Base-by-base conservation (phyloP, 495 filamentous ascomycete genomes). In the Zalerion maritima region DNA sequence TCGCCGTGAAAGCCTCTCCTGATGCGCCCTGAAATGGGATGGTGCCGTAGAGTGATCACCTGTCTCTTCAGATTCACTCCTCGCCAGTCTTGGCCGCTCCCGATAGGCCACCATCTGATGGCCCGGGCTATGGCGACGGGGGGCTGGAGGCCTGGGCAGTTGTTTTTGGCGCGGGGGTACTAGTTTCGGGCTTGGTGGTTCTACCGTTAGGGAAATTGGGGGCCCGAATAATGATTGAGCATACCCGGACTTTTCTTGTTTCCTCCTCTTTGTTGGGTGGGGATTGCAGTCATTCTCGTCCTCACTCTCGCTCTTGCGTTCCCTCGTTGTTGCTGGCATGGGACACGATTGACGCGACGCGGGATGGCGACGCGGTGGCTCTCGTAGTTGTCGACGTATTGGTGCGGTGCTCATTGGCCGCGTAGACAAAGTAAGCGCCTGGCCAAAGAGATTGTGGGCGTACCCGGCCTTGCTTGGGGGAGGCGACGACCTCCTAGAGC, bases 401-500 rank as follows among this genome's bases (percentile, higher is more conserved):
- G 43, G 32, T 17, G 41, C 50, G 14, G 50, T 54, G 36, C 55
- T 62, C 24, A 45, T 22, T 4, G 60, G 55, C 5, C 37, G 37
- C 4, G 45, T 53, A 2, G 60, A 62, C 6, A 70, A 37, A 9
- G 47, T 54, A 28, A 71, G 34, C 4, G 53, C 42, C 4, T 63
- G 51, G 4, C 64, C 64, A 40, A 65, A 67, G 10, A 71, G 41
- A 35, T 50, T 63, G 37, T 61, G 60, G 7, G 66, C 66, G 37
- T 67, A 68, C 3, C 61, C 61, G 30, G 36, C 54, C 37, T 66
- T 69, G 38, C 46, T 57, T 21, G 54, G 48, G 12, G 54, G 54
- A 1, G 47, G 36, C 3, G 8, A 33, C 43, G 2, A 37, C 26
- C 8, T 36, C 16, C 7, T 33, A 40, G 6, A n/a, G n/a, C n/a